These are phyloP conservation scores for Fraxinus velutina DNA, from an alignment of 305 asterid genomes.

Conservation along the genomic window DNA sequence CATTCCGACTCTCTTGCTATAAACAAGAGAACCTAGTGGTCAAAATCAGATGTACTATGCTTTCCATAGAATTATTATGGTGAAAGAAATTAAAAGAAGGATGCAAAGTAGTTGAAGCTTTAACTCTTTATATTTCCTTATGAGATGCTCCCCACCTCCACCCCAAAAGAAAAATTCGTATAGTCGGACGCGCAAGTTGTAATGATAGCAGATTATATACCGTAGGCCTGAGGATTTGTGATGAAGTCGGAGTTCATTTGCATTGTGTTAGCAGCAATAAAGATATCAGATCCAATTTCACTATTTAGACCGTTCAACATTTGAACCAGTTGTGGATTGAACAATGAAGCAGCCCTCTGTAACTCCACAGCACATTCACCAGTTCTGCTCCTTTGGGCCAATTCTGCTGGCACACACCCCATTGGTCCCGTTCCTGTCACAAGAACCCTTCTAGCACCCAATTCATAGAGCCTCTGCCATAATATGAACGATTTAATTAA, in stretches of 20 bases:
- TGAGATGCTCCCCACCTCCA: background rate
- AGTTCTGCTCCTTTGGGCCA: conserved; percentile 52
- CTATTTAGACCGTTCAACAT: conserved; percentile 49
- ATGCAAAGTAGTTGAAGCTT: background rate
- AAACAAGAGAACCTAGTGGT: background rate
- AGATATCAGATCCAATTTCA: conserved; percentile 48
- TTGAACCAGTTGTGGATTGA: conserved; percentile 51
- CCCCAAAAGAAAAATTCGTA: background rate
- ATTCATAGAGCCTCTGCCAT: conserved; percentile 47
- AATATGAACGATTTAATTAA: background rate
- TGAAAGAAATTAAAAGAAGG: background rate
- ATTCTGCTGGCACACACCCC: conserved; percentile 79
- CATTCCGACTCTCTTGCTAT: background rate
- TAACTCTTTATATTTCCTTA: background rate
- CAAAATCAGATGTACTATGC: background rate
- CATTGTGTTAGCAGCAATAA: conserved; percentile 55
- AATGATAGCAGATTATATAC: conserved; percentile 27
- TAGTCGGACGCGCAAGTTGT: background rate
- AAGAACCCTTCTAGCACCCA: conserved; percentile 64
- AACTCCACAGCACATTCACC: conserved; percentile 64
- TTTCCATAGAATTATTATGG: background rate
- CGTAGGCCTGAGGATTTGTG: conserved; percentile 51
- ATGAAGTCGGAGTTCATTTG: conserved; percentile 52
- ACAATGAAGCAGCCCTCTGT: conserved; percentile 51
- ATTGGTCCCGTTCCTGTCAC: conserved; percentile 82